Conservation (phyloP, 2,329 filamentous ascomycete species). For the Fusarium staphyleae region DNA sequence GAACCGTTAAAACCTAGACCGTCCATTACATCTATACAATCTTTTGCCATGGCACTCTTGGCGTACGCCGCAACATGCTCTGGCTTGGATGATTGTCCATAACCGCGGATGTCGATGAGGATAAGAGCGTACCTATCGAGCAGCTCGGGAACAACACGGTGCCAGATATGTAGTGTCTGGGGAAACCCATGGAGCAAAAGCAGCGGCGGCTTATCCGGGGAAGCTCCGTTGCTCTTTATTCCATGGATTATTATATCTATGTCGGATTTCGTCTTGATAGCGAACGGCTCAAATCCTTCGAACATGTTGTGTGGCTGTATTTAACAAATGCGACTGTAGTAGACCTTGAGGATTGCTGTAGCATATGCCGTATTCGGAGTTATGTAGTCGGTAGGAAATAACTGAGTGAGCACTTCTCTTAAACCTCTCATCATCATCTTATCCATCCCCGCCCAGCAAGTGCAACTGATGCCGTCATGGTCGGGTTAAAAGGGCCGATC, state of each 20-base stretch:
- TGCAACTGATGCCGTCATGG: background rate
- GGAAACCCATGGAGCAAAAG: constrained; percentile 62
- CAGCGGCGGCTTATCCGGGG: constrained; percentile 49
- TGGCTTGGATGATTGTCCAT: constrained; percentile 59
- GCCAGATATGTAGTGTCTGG: constrained; percentile 61
- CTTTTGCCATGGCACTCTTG: constrained; percentile 58
- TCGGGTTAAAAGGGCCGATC: background rate
- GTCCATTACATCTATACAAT: constrained; percentile 56
- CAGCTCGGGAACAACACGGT: constrained; percentile 52
- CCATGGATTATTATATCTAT: constrained; percentile 54
- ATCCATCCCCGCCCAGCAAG: background rate
- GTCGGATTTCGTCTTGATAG: constrained; percentile 47
- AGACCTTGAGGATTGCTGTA: no score
- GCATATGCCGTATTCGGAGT: no score
- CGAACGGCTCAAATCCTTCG: constrained; percentile 48
- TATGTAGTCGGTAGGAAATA: no score
- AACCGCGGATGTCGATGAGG: constrained; percentile 59
- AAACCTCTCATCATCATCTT: background rate
- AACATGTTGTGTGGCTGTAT: constrained; percentile 45
- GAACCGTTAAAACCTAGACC: constrained; percentile 45
- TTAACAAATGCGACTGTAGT: no score
- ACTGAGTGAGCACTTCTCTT: background rate
- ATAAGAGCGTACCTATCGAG: constrained; percentile 51
- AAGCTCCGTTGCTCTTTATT: constrained; percentile 45
- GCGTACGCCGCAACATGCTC: constrained; percentile 47